Evolutionary conservation across 768 basidiomycete genomes (phyloP).

Genomic region (Lactarius evosmus): DNA sequence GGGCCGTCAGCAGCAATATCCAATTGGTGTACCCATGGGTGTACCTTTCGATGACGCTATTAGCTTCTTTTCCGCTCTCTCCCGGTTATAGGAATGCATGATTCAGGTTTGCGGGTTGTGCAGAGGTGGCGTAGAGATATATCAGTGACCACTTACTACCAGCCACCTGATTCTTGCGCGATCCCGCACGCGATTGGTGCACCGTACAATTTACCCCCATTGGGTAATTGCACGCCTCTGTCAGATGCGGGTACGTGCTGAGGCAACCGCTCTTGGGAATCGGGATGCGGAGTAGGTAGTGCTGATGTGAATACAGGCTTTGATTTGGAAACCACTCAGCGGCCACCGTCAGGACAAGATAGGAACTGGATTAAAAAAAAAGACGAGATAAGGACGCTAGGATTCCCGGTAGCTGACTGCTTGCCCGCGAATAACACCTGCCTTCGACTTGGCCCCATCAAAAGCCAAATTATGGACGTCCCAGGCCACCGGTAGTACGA

Average conservation of each 20-base stretch:
- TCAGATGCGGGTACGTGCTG: not conserved
- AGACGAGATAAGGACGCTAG: conserved; percentile 11
- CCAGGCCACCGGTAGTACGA: no score
- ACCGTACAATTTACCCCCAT: not conserved
- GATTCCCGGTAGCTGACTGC: not conserved
- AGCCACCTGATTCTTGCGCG: no score
- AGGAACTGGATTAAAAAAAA: no score
- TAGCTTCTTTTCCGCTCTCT: not conserved
- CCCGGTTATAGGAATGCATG: not conserved
- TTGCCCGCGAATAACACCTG: not conserved
- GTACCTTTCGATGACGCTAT: not conserved
- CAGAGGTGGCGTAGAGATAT: not conserved
- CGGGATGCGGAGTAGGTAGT: conserved; percentile 12
- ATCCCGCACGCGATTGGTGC: no score
- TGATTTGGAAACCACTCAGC: conserved; percentile 18
- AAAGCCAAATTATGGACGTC: no score
- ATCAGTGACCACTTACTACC: not conserved
- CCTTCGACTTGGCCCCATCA: not conserved
- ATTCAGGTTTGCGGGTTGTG: not conserved
- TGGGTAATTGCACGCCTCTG: not conserved
- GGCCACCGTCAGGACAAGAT: conserved; percentile 5
- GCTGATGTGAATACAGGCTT: conserved; percentile 1
- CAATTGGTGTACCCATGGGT: not conserved
- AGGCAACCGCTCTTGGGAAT: not conserved
- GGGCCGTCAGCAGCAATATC: not conserved